A percentile compares a stretch with the other conserved stretches of the same genome.
These are phyloP conservation scores for Leccinum rimulosum DNA, from an alignment of 768 basidiomycete species.

Conservation along the genomic window DNA sequence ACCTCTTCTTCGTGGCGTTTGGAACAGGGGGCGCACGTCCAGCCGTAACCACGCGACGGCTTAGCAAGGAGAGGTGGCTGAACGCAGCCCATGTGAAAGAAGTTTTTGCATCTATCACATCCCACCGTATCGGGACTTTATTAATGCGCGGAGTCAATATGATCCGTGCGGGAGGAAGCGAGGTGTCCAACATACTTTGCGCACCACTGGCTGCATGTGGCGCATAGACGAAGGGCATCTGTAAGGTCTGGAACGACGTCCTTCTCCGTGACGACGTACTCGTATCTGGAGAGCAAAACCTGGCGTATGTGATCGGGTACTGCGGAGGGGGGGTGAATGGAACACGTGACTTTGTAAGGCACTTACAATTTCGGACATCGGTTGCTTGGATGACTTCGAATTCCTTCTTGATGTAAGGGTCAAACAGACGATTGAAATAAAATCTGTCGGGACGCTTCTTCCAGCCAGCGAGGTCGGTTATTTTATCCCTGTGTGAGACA, in stretches of 20 bases:
- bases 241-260: slow-evolving; percentile 90
- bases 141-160: slow-evolving; percentile 25
- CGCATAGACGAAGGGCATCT: slow-evolving; percentile 81
- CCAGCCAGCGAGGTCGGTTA: slow-evolving; percentile 89
- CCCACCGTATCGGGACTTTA: slow-evolving; percentile 78
- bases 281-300: slow-evolving; percentile 77
- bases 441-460: slow-evolving; percentile 94
- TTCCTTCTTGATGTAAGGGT: slow-evolving; percentile 97
- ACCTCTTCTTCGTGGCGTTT: slow-evolving; percentile 84
- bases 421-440: slow-evolving; percentile 94
- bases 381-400: slow-evolving; percentile 91
- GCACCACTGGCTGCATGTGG: slow-evolving; percentile 86
- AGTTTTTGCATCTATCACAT: slow-evolving; percentile 88
- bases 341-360: slow-evolving; percentile 22
- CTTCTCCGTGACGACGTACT: slow-evolving; percentile 94
- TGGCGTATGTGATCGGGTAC: slow-evolving; percentile 82
- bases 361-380: slow-evolving; percentile 85
- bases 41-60: slow-evolving; percentile 94
- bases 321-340: slow-evolving; percentile 30
- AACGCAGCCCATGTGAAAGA: slow-evolving; percentile 94
- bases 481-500: slow-evolving; percentile 94
- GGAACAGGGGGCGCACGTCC: slow-evolving; percentile 95
- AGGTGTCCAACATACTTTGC: slow-evolving; percentile 57
- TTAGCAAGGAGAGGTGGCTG: slow-evolving; percentile 88
- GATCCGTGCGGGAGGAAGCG: slow-evolving; percentile 13